A percentile compares a stretch with the other conserved stretches of the same genome.
Conservation (phyloP, 2,329 filamentous ascomycete genomes). For the Dothistroma septosporum region DNA sequence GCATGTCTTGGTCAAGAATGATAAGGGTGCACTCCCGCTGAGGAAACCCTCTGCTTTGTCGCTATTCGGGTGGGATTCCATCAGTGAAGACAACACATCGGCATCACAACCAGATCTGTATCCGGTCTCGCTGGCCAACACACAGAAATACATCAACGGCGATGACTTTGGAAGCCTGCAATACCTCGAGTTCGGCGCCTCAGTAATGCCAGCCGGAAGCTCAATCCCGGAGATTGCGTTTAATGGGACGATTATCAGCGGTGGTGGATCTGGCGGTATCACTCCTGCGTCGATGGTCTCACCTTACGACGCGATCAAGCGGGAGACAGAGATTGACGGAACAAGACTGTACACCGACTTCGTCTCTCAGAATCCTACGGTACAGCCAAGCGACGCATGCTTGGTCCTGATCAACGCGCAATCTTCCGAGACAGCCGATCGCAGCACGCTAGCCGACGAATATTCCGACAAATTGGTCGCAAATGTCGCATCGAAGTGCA, state of each 20-base stretch:
- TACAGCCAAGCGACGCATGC: slow-evolving; percentile 27
- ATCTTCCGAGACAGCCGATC: slow-evolving; percentile 28
- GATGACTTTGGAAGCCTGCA: slow-evolving; percentile 12
- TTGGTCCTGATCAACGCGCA: slow-evolving; percentile 33
- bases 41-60: slow-evolving; percentile 49
- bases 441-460: slow-evolving; percentile 26
- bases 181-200: slow-evolving; percentile 10
- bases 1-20: slow-evolving; percentile 61
- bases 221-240: slow-evolving; percentile 22
- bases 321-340: slow-evolving; percentile 25
- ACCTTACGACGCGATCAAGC: slow-evolving; percentile 29
- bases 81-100: slow-evolving; percentile 17
- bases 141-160: slow-evolving; percentile 16
- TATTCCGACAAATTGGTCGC: slow-evolving; percentile 29
- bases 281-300: slow-evolving; percentile 24
- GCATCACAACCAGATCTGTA: slow-evolving; percentile 11
- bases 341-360: slow-evolving; percentile 28
- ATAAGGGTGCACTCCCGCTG: slow-evolving; percentile 52
- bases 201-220: slow-evolving; percentile 7
- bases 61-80: slow-evolving; percentile 37
- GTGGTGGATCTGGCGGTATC: slow-evolving; percentile 30
- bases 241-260: slow-evolving; percentile 29
- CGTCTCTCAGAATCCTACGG: slow-evolving; percentile 21
- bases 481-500: slow-evolving; percentile 30
- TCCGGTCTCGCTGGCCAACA: slow-evolving; percentile 12